These are phyloP conservation scores for Thelonectria olida DNA, from an alignment of 2,329 filamentous ascomycete species.

Conservation along the genomic window DNA sequence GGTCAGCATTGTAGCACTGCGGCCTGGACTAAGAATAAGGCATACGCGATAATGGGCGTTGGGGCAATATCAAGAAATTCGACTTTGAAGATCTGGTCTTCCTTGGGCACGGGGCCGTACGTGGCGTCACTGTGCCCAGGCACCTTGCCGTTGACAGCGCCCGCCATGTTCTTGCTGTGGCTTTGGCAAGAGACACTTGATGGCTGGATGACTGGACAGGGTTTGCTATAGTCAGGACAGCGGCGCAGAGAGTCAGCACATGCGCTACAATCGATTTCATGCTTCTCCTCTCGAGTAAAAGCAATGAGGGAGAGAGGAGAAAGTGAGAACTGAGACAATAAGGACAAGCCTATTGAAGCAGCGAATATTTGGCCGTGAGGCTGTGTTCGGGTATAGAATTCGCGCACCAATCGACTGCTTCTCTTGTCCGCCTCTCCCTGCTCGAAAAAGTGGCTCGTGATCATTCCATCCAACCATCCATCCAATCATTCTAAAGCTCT, in stretches of 20 bases:
- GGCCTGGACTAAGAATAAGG: background rate
- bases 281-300: conserved; percentile 2
- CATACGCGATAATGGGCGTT: conserved; percentile 2
- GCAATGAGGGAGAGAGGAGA: background rate
- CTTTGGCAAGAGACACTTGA: conserved; percentile 3
- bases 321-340: background rate
- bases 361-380: background rate
- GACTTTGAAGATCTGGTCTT: conserved; percentile 3
- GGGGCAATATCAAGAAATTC: conserved; percentile 5
- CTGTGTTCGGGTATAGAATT: background rate
- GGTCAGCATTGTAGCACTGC: background rate
- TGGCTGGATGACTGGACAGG: conserved; percentile 1
- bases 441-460: background rate
- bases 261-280: background rate
- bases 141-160: background rate
- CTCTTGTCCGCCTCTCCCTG: background rate
- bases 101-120: conserved; percentile 1
- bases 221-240: background rate
- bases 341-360: background rate
- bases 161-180: background rate
- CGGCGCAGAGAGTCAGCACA: background rate
- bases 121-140: background rate
- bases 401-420: background rate
- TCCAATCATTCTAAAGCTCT: background rate
- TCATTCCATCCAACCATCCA: background rate